Evolutionary conservation across 2,329 filamentous ascomycete species (phyloP).

Genomic region (Claviceps sp.): DNA sequence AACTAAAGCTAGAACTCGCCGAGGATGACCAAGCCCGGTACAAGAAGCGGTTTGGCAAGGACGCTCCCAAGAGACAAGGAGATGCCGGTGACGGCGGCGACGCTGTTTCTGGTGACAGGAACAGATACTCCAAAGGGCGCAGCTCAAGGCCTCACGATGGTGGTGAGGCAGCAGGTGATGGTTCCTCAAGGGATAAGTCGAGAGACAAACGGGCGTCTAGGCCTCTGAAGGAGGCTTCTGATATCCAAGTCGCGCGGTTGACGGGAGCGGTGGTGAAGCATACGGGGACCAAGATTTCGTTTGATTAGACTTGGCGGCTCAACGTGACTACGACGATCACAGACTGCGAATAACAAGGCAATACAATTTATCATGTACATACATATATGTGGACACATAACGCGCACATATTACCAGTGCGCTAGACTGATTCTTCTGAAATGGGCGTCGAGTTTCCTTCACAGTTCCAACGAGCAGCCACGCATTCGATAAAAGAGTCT

Average conservation of each 20-base stretch:
- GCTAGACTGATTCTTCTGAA: no score
- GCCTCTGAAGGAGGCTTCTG: conserved; percentile 29
- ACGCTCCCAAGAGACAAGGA: conserved; percentile 30
- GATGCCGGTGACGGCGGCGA: conserved; percentile 3
- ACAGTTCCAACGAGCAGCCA: no score
- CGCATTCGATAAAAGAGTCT: no score
- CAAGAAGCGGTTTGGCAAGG: conserved; percentile 85
- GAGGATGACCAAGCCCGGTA: conserved; percentile 84
- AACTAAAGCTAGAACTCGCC: conserved; percentile 80
- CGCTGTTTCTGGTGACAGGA: conserved; percentile 9
- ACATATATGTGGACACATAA: background rate
- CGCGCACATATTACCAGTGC: background rate
- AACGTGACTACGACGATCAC: background rate
- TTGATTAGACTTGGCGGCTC: conserved; percentile 41
- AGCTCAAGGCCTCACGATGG: conserved; percentile 22
- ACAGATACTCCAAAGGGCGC: conserved; percentile 18
- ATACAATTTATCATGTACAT: background rate
- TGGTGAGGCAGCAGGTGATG: conserved; percentile 5
- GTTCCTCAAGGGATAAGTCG: conserved; percentile 10
- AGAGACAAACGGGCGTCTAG: conserved; percentile 14
- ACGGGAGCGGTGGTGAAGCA: conserved; percentile 68
- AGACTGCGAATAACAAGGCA: background rate
- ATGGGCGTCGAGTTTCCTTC: no score
- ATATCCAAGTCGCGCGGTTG: conserved; percentile 45
- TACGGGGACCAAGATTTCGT: conserved; percentile 69